Base-by-base conservation (phyloP, 371 early-diverging fungal genomes). In the Rhizopus stolonifer region DNA sequence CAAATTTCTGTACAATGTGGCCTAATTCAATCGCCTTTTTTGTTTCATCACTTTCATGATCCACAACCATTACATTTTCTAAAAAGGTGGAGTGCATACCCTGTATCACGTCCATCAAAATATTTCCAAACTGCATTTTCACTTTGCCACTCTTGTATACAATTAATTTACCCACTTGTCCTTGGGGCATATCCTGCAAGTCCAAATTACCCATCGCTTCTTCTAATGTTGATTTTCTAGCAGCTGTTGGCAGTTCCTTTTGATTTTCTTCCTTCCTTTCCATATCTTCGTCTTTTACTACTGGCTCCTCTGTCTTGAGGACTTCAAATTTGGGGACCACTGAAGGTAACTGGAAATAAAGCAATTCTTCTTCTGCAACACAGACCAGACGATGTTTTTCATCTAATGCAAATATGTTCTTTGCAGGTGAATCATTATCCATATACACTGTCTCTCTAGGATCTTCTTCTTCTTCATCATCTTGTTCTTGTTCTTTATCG, bases 111-210 rank as follows among this genome's bases (percentile, higher is more conserved):
- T 90, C 90, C 60, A 88, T 64, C 25, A 84, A 48, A 14, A 88
- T 67, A 19, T 79, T 76, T 46, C 89, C 90, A 22, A 90, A 60
- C 56, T 73, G 68, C 65, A 90, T 64, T 71, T 83, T 82, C 58
- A 87, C 83, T 50, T 84, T 85, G 15, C 90, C 90, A 24, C 87
- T 86, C 65, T 82, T 82, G 54, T 84, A 83, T 10, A 90, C 70
- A 5, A 85, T 64, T 60, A 90, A 51, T 42, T 80, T 80, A 15
- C 90, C 90, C 32, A 86, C 72, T 42, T 79, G 76, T 18, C 90
- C 90, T 47, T 84, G 81, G 6, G 75, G 72, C 57, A 69, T 51
- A 9, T 68, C 72, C 10, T 63, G 67, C 17, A 70, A 50, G 0
- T 54, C 58, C 15, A 75, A 52, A 7, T 67, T 60, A 17, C 36